phyloP scores from a whole-genome alignment of 768 basidiomycete species.

The Coprinopsis marcescibilis region DNA sequence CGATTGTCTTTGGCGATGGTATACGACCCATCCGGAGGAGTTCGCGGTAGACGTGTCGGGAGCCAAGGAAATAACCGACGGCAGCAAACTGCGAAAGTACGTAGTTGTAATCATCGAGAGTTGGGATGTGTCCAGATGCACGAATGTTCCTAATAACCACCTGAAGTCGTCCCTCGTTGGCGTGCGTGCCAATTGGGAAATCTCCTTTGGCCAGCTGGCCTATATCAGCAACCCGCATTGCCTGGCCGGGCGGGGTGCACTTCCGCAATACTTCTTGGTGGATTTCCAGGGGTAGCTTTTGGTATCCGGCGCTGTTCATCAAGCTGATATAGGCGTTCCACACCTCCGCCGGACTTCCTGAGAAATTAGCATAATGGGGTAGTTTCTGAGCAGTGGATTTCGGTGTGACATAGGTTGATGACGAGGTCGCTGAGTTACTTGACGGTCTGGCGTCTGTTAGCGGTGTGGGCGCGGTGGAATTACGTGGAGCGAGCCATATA shows the following conservation, averaged over 20 bases:
- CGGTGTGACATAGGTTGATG: not conserved
- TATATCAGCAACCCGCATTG: slow-evolving; percentile 41
- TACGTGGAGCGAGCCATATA: not conserved
- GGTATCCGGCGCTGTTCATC: slow-evolving; percentile 40
- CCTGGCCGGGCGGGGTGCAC: slow-evolving; percentile 45
- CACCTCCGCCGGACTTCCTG: slow-evolving; percentile 42
- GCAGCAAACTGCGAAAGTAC: slow-evolving; percentile 72
- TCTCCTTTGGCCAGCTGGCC: slow-evolving; percentile 34
- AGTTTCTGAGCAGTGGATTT: slow-evolving; percentile 17
- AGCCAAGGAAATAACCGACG: slow-evolving; percentile 62
- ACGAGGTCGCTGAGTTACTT: no score
- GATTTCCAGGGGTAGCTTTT: slow-evolving; percentile 52
- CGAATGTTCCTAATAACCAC: slow-evolving; percentile 68
- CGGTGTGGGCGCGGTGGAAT: not conserved
- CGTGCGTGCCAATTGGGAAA: slow-evolving; percentile 35
- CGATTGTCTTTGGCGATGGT: slow-evolving; percentile 54
- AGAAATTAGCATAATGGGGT: slow-evolving; percentile 25
- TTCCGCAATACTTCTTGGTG: slow-evolving; percentile 68
- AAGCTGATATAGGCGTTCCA: slow-evolving; percentile 64
- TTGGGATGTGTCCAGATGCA: slow-evolving; percentile 37
- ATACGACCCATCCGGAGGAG: slow-evolving; percentile 37
- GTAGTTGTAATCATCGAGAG: slow-evolving; percentile 69
- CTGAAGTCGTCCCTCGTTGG: slow-evolving; percentile 64
- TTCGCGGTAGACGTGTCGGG: slow-evolving; percentile 57
- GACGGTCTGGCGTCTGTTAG: no score